Percentiles rank a stretch among this genome's conserved stretches.
phyloP scores from a whole-genome alignment of 176 grass and related monocot genomes.

The Carex pumila region DNA sequence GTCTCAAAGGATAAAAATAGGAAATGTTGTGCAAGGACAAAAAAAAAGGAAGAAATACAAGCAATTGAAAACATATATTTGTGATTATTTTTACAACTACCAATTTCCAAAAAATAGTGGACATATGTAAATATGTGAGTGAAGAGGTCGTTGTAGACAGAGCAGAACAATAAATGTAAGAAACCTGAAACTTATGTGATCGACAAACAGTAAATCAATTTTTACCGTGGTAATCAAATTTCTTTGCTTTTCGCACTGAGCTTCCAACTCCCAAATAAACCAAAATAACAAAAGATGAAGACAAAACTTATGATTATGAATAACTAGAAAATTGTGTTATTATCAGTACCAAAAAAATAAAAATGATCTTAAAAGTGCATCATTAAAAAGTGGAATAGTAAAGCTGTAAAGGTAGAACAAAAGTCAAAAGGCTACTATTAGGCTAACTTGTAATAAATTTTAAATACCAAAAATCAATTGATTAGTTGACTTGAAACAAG shows the following conservation, averaged over 20 bases:
- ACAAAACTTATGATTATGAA: conserved; percentile 4
- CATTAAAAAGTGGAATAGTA: neutral
- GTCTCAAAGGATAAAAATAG: neutral
- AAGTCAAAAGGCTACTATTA: neutral
- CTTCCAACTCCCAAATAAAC: neutral
- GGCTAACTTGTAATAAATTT: neutral
- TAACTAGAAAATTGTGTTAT: neutral
- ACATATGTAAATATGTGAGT: neutral
- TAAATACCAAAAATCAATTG: neutral
- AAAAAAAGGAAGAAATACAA: neutral
- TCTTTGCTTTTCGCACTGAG: too few relatives aligned
- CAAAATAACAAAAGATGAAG: neutral
- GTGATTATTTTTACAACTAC: neutral
- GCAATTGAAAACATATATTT: neutral
- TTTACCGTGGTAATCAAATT: too few relatives aligned
- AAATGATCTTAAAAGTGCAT: neutral
- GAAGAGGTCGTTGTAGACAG: neutral
- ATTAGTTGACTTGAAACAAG: neutral
- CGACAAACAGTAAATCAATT: too few relatives aligned
- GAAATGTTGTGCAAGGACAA: neutral
- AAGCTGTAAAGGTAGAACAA: neutral
- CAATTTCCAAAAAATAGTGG: neutral
- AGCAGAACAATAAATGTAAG: conserved; percentile 9
- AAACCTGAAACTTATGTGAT: neutral
- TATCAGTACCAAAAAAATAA: neutral